Percentiles rank a stretch among this genome's conserved stretches.
Evolutionary conservation across 164 flowering plant genomes (phyloP).

Genomic region (Vitis cinerea): DNA sequence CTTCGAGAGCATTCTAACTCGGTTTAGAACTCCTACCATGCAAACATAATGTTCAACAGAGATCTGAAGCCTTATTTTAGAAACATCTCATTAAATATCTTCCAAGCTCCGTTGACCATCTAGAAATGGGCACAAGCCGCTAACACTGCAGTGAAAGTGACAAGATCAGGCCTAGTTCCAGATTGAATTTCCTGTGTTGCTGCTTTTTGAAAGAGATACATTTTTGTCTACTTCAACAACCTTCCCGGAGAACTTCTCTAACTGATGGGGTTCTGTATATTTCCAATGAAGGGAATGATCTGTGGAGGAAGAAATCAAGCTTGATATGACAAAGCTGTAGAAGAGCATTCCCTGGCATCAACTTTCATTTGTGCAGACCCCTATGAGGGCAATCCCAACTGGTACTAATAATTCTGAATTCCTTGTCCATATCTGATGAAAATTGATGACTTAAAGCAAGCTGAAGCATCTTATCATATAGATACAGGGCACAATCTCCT

Average conservation of each 20-base stretch:
- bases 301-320: conserved; percentile 24
- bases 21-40: conserved; percentile 67
- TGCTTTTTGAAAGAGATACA: no score
- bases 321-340: conserved; percentile 5
- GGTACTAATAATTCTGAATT: no score
- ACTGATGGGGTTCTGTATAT: conserved; percentile 26
- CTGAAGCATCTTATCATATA: no score
- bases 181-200: background rate
- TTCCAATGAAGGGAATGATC: conserved; percentile 24
- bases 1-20: conserved; percentile 75
- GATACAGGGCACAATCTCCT: no score
- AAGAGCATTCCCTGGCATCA: no score
- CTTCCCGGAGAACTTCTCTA: conserved; percentile 15
- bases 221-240: no score
- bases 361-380: no score
- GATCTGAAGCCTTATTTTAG: conserved; percentile 49
- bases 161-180: conserved; percentile 64
- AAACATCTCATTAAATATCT: conserved; percentile 50
- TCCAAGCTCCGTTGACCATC: conserved; percentile 51
- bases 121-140: conserved; percentile 87
- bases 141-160: conserved; percentile 72
- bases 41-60: conserved; percentile 80
- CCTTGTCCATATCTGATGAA: no score
- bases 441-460: no score
- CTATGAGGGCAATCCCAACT: no score